Evolutionary conservation across 345 rosid genomes (phyloP), one percentile per base, ranked within the genome.

Genomic region (Eucalyptus brandiana): DNA sequence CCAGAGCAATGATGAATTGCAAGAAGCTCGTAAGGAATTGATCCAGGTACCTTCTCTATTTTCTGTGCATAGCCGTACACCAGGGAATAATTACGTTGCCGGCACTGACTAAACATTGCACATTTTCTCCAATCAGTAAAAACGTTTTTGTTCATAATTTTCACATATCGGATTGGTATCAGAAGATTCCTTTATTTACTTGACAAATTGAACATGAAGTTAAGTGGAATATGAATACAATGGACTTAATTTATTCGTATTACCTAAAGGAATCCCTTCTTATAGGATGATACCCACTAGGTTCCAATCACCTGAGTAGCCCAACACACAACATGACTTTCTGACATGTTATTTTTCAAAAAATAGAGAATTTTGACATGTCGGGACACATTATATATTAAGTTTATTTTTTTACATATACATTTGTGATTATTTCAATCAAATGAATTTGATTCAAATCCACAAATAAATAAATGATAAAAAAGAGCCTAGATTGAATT

Each of bases 1-100:
- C 42, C 91, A 89, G 89, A 94, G 96, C 93, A 94, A 94, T 88
- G 94, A 94, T 91, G 95, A 93, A 88, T 91, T 94, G 10, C 93
- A 91, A 89, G 91, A 92, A 86, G 94, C 95, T 53, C 94, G 95
- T 4, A 93, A 93, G 91, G 90, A 32, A 47, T 88, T 93, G 89
- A 92, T 93, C 30, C 58, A 47, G 94, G 94, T 91, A 91, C 86
- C 28, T 42, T 56, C 76, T 62, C 50, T 44, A n/a, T 45, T 16
- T n/a, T 81, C 49, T 37, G 45, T 51, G 47, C 86, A 9, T 86
- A 50, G 42, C 60, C 9, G 6, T 24, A 32, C 37, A 18, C 60
- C 21, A 37, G 47, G 83, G 88, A 45, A 12, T 50, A 62, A 32
- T n/a, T 86, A 37, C 19, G 42, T 62, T 2, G 11, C 32, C 21